Base-by-base conservation (phyloP, 1,139 yeast species). In the Petasospora rhodanensis region DNA sequence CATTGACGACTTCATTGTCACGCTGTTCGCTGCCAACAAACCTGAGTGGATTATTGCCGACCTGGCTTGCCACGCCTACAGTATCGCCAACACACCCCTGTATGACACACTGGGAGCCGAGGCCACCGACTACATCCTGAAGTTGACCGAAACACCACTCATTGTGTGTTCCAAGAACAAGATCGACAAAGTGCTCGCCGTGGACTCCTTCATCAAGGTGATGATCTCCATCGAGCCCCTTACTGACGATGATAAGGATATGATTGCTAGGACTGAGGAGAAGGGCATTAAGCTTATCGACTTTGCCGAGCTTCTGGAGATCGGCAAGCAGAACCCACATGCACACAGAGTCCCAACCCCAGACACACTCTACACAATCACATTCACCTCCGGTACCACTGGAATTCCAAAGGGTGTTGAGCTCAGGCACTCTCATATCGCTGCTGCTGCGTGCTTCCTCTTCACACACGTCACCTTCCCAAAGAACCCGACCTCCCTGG, bases 331-430 rank as follows among this genome's bases (percentile, higher is more conserved):
- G 37, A 49, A 64, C 23, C 40, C 38, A 13, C 56, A 58, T 40
- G 62, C 61, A 6, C 65, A 62, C 33, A 49, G 58, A 22, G 59
- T 64, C 5, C 72, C 76, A 26, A 52, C 49, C 2, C 68, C 75
- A 2, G 66, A 68, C 5, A 58, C 71, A 12, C 38, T 61, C 24
- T 70, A 66, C 51, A 69, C 76, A 22, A 66, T 73, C 38, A 61
- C 72, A 8, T 73, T 70, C 51, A 73, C 79, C 10, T 69, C 76
- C 5, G 79, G 79, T 32, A 73, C 79, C 14, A 70, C 77, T 4
- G 76, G 76, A 23, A 52, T 56, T 23, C 79, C 79, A 19, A 73
- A 73, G 50, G 79, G 79, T 29, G 78, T 72, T 22, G 66, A 66
- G 26, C 57, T 73, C 38, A 62, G 63, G 14, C 75, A 73, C 32